Conservation (phyloP, 2,329 filamentous ascomycete species). For the Mariannaea elegans region DNA sequence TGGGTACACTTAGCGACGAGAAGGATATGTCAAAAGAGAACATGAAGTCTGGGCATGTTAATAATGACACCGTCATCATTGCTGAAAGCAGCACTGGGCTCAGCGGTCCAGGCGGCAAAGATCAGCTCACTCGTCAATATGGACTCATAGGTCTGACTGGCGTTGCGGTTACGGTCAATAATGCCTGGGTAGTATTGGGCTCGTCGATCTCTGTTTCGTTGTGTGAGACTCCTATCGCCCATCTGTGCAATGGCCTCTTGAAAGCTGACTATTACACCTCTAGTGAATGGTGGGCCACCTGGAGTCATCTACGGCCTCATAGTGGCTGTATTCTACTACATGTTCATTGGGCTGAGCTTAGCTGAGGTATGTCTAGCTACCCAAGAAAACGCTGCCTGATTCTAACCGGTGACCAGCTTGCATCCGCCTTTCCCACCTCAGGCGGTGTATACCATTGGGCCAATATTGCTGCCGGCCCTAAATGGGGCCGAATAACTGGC, state of each 20-base stretch:
- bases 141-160: constrained; percentile 36
- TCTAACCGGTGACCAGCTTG: constrained; percentile 18
- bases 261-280: background rate
- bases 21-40: constrained; percentile 15
- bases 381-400: background rate
- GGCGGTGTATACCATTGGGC: constrained; percentile 41
- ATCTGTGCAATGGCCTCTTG: background rate
- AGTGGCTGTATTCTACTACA: constrained; percentile 34
- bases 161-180: constrained; percentile 39
- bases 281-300: constrained; percentile 34
- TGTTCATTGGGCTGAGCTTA: constrained; percentile 35
- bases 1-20: constrained; percentile 1
- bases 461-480: constrained; percentile 32
- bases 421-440: constrained; percentile 35
- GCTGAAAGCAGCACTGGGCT: constrained; percentile 18
- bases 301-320: constrained; percentile 38
- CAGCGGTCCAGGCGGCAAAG: constrained; percentile 33
- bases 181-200: constrained; percentile 38
- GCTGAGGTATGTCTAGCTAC: constrained; percentile 26
- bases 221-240: background rate
- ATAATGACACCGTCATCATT: constrained; percentile 22
- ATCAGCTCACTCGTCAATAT: constrained; percentile 36
- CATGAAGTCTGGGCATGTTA: constrained; percentile 15
- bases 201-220: constrained; percentile 39
- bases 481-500: constrained; percentile 35